Conservation (phyloP, 2,329 filamentous ascomycete genomes). For the Fusarium keratoplasticum region DNA sequence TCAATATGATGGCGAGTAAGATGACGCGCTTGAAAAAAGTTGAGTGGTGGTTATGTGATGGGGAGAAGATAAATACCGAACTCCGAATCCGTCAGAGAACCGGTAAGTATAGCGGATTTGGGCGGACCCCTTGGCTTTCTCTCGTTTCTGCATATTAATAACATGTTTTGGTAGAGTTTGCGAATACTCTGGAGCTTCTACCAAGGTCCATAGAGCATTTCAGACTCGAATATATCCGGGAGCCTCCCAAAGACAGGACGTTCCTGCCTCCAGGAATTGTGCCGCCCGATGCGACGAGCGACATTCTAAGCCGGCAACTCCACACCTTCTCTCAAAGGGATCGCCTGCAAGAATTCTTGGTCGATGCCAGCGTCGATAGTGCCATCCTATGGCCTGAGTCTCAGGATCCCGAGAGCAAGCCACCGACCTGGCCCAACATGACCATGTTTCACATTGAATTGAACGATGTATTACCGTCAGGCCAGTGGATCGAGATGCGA, state of each 20-base stretch:
- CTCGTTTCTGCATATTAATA: background rate
- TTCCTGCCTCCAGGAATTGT: background rate
- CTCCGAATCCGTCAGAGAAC: conserved; percentile 11
- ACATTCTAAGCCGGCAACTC: conserved; percentile 5
- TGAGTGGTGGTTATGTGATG: conserved; percentile 14
- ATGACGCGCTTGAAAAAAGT: conserved; percentile 4
- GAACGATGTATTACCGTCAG: conserved; percentile 2
- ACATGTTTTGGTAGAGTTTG: background rate
- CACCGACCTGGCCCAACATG: conserved; percentile 2
- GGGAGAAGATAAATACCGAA: background rate
- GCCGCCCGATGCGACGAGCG: background rate
- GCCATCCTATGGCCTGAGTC: conserved; percentile 7
- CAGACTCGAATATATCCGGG: conserved; percentile 1
- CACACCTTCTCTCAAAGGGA: conserved; percentile 1
- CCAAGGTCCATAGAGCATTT: conserved; percentile 8
- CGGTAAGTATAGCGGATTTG: background rate
- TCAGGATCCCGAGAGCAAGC: background rate
- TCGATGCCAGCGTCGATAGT: conserved; percentile 16
- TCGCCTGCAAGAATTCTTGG: background rate
- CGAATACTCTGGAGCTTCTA: background rate
- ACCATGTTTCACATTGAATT: background rate
- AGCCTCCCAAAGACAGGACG: background rate
- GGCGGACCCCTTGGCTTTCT: background rate
- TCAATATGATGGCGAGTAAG: conserved; percentile 1
- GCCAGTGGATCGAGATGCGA: conserved; percentile 2